Percentiles rank a stretch among this genome's conserved stretches.
Evolutionary conservation across 495 filamentous ascomycete species (phyloP).

Genomic region (Astrothelium subdiscretum): DNA sequence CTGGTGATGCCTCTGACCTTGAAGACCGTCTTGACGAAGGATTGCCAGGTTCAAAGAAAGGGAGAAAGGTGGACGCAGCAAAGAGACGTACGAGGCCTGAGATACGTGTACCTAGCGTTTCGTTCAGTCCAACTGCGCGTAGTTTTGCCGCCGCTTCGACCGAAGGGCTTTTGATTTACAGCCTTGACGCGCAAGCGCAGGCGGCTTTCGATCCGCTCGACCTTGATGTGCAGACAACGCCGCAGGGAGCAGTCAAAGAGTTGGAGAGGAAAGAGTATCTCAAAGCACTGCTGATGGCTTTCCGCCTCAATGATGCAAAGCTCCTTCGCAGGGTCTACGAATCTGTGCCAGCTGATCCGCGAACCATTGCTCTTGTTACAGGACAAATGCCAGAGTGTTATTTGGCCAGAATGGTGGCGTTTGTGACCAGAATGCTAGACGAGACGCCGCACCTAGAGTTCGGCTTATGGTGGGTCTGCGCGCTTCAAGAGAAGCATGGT

Average conservation of each 20-base stretch:
- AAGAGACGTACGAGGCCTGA: constrained; percentile 63
- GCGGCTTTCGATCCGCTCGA: constrained; percentile 80
- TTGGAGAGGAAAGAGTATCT: constrained; percentile 71
- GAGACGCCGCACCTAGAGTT: constrained; percentile 89
- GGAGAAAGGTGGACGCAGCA: constrained; percentile 52
- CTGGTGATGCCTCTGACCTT: constrained; percentile 78
- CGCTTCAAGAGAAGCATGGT: constrained; percentile 72
- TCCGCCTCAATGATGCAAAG: constrained; percentile 73
- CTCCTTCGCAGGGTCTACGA: constrained; percentile 78
- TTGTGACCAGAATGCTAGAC: constrained; percentile 78
- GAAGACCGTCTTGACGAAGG: constrained; percentile 71
- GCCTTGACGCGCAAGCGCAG: constrained; percentile 57
- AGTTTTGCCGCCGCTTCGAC: constrained; percentile 92
- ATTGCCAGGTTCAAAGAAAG: constrained; percentile 81
- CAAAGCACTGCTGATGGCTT: constrained; percentile 91
- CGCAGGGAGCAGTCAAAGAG: constrained; percentile 62
- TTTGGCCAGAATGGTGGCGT: constrained; percentile 65
- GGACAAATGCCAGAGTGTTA: constrained; percentile 76
- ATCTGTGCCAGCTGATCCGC: constrained; percentile 48
- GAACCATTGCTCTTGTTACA: constrained; percentile 67
- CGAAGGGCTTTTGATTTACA: constrained; percentile 87
- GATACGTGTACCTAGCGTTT: constrained; percentile 73
- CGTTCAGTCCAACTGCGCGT: constrained; percentile 78
- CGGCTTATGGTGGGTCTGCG: constrained; percentile 82
- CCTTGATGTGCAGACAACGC: constrained; percentile 84